These are phyloP conservation scores for Pulveroboletus ravenelii DNA, from an alignment of 768 basidiomycete genomes.

Conservation along the genomic window DNA sequence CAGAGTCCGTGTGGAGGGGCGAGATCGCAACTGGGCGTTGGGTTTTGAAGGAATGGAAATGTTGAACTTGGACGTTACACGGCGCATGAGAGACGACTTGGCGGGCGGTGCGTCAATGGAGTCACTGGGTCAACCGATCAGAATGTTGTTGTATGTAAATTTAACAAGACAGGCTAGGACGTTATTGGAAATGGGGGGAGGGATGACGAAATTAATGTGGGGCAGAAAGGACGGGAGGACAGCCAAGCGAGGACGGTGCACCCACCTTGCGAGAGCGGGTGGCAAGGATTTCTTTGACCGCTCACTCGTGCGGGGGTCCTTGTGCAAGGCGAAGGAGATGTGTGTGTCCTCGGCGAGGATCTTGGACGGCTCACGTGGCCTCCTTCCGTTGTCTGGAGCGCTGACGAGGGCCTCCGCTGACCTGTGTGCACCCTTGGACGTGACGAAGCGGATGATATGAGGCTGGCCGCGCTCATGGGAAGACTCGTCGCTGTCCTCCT, in stretches of 20 bases:
- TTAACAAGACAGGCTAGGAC: neutral
- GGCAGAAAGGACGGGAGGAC: neutral
- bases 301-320: neutral
- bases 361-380: neutral
- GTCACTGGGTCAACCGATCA: neutral
- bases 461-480: slow-evolving; percentile 12
- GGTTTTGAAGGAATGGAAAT: slow-evolving; percentile 20
- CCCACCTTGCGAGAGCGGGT: slow-evolving; percentile 12
- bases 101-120: neutral
- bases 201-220: slow-evolving; percentile 2
- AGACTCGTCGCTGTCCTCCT: slow-evolving; percentile 25
- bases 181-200: neutral
- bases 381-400: neutral
- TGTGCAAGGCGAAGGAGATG: neutral
- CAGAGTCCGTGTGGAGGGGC: slow-evolving; percentile 13
- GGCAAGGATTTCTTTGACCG: slow-evolving; percentile 2
- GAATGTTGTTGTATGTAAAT: neutral
- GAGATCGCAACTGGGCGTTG: slow-evolving; percentile 6
- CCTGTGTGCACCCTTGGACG: slow-evolving; percentile 1
- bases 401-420: neutral
- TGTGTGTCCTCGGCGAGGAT: neutral
- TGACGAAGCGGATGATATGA: slow-evolving; percentile 6
- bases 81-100: slow-evolving; percentile 25
- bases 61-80: slow-evolving; percentile 26
- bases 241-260: neutral